Conservation (phyloP, 352 stramenopile species). For the Globisporangium polare region DNA sequence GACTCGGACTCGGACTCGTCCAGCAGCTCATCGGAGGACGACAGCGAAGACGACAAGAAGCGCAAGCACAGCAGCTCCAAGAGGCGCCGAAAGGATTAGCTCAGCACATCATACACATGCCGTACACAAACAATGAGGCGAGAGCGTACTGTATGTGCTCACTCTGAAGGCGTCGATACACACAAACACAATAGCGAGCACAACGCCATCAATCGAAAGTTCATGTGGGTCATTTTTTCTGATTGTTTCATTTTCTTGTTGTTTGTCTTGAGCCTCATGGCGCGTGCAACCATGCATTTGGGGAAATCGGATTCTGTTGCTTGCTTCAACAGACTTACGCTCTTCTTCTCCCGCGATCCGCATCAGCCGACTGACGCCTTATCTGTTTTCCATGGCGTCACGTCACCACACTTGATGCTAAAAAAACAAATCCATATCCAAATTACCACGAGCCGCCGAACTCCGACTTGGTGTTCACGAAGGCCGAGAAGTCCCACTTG, state of each 20-base stretch:
- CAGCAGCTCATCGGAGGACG: conserved; percentile 20
- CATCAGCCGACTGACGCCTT: not conserved
- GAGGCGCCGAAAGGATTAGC: conserved; percentile 36
- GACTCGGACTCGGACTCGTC: conserved; percentile 25
- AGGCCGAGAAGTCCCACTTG: conserved; percentile 90
- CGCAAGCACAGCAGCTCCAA: conserved; percentile 29
- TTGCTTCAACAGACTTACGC: not conserved
- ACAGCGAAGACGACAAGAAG: conserved; percentile 14
- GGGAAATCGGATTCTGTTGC: not conserved
- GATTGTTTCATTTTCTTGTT: conserved; percentile 4
- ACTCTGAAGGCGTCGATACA: not conserved
- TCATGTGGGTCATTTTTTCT: conserved; percentile 6
- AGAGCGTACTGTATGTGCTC: too few relatives aligned
- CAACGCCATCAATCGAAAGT: not conserved
- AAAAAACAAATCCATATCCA: conserved; percentile 3
- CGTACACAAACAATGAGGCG: too few relatives aligned
- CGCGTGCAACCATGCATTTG: not conserved
- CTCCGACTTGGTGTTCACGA: conserved; percentile 87
- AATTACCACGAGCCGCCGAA: conserved; percentile 88
- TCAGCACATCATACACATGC: not conserved
- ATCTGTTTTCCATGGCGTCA: not conserved
- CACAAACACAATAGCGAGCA: not conserved
- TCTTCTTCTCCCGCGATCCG: not conserved
- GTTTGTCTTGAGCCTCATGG: not conserved
- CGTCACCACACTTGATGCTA: not conserved